Conservation (phyloP, 2,329 filamentous ascomycete genomes). For the Colletotrichum liaoningense region DNA sequence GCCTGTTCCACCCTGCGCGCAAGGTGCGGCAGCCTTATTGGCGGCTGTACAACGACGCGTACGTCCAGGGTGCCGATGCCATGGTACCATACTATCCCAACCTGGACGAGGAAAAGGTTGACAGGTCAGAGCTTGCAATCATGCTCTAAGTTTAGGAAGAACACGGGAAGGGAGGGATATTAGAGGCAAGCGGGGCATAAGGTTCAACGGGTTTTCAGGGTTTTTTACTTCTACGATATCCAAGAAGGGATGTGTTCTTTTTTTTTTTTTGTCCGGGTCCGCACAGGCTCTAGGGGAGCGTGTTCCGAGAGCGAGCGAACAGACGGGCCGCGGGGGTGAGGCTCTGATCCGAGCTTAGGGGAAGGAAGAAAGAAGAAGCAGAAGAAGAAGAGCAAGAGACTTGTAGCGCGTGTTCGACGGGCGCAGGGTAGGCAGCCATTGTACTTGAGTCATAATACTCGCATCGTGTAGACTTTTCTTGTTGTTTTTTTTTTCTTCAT, state of each 20-base stretch:
- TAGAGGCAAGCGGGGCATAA: not conserved
- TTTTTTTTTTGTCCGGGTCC: not conserved
- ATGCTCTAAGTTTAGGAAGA: conserved; percentile 68
- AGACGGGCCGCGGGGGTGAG: not conserved
- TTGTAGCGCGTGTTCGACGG: conserved; percentile 6
- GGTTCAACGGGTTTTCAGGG: conserved; percentile 4
- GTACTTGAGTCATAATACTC: conserved; percentile 36
- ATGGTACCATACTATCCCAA: conserved; percentile 98
- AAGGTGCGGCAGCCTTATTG: conserved; percentile 97
- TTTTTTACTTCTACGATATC: conserved; percentile 6
- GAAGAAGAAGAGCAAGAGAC: not conserved
- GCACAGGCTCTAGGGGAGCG: not conserved
- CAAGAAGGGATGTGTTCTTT: conserved; percentile 15
- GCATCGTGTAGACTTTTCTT: conserved; percentile 8
- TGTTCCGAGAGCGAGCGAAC: not conserved
- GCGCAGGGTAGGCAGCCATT: conserved; percentile 18
- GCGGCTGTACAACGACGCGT: conserved; percentile 96
- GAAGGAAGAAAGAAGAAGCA: not conserved
- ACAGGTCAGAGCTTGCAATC: conserved; percentile 84
- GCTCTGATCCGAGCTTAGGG: not conserved
- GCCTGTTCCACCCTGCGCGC: conserved; percentile 94
- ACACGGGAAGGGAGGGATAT: not conserved
- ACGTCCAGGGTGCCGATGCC: conserved; percentile 91
- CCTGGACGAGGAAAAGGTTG: conserved; percentile 82
- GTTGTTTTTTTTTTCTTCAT: not conserved